Base-by-base conservation (phyloP, 129 eudicot genomes). In the Flaveria linearis region DNA sequence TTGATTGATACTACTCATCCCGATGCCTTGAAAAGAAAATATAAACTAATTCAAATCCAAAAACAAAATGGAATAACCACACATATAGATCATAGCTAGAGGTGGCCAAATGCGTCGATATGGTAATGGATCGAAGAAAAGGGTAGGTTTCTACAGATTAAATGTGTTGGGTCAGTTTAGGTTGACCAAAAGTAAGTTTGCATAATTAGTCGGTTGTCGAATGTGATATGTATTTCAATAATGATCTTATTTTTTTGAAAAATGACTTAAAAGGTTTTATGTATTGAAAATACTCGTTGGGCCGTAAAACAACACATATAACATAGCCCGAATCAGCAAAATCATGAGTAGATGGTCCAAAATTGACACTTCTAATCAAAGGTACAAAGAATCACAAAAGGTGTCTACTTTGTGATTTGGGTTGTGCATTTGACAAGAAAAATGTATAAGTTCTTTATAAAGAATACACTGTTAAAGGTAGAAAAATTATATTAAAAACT, bases 1-100 rank as follows among this genome's bases (percentile, higher is more conserved):
- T 83, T 89, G 88, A 65, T 77, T 82, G 75, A 82, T 72, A 49
- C 80, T 76, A 64, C 62, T 73, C 52, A 42, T 68, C 47, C 68
- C 84, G 46, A 64, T 49, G 20, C 79, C 92, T 85, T 68, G 15
- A 36, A 73, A 33, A 52, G 3, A 52, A 3, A 69, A 30, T 5
- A 28, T 22, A 57, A 42, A 5, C 9, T 22, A 39, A 10, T 50
- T 41, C 22, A 3, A 33, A 68, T 42, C 30, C 26, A 62, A 15
- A 2, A 64, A 47, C 13, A 45, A 45, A 55, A 42, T 20, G 26
- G 1, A 50, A 64, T 12, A 47, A 11, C 39, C 39, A 3, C 28
- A 3, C 11, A 47, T 9, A 75, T 15, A 75, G 7, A 17, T 18
- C 51, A 55, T 20, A 60, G 13, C 13, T 60, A 26, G 39, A 60